A percentile compares a stretch with the other conserved stretches of the same genome.
Conservation (phyloP, 495 filamentous ascomycete genomes). For the Neurospora sublineolata region DNA sequence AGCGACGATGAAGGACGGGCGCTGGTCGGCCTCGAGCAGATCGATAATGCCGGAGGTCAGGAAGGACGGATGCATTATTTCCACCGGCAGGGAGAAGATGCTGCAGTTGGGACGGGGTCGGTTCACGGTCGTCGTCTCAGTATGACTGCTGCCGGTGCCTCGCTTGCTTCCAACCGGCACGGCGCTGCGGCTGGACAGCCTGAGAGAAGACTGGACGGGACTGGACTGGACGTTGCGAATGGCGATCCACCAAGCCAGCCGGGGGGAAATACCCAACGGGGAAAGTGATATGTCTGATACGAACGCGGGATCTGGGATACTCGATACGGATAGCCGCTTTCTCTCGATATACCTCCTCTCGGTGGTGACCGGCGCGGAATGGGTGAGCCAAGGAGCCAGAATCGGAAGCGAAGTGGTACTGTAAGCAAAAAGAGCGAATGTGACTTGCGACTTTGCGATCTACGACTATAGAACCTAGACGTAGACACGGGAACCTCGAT, state of each 20-base stretch:
- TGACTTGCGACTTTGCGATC: neutral
- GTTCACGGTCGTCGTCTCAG: neutral
- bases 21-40: slow-evolving; percentile 29
- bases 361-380: neutral
- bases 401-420: neutral
- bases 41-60: slow-evolving; percentile 22
- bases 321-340: neutral
- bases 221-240: neutral
- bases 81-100: neutral
- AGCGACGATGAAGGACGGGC: slow-evolving; percentile 30
- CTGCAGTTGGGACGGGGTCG: neutral
- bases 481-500: neutral
- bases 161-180: neutral
- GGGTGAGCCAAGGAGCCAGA: neutral
- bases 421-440: neutral
- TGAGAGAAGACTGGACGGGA: neutral
- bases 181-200: neutral
- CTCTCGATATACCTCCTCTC: neutral
- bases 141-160: neutral
- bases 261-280: neutral
- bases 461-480: neutral
- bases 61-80: slow-evolving; percentile 16
- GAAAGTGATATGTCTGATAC: neutral
- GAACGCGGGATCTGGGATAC: neutral
- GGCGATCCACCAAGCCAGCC: neutral